Evolutionary conservation across 2,329 filamentous ascomycete genomes (phyloP).

Genomic region (Aspergillus unguis): DNA sequence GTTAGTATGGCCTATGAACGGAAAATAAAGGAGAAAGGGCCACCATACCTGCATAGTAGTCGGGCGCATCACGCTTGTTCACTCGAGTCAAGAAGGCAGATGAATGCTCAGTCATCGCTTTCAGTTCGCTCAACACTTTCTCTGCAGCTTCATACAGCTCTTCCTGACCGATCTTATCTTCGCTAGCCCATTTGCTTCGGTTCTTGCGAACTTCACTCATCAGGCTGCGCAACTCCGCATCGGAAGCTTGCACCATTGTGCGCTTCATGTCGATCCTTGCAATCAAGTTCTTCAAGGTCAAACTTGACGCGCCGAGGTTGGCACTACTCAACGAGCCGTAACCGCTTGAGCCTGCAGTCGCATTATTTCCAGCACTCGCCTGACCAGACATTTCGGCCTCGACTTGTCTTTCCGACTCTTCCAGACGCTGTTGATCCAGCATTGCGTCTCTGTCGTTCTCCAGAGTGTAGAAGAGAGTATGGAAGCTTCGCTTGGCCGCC

Average conservation of each 20-base stretch:
- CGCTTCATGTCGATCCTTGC: constrained; percentile 92
- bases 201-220: constrained; percentile 99
- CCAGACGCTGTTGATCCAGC: constrained; percentile 94
- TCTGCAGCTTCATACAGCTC: constrained; percentile 95
- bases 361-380: constrained; percentile 53
- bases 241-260: constrained; percentile 82
- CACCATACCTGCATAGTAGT: constrained; percentile 82
- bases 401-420: constrained; percentile 93
- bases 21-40: not conserved
- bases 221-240: constrained; percentile 83
- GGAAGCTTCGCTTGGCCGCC: constrained; percentile 82
- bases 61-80: constrained; percentile 93
- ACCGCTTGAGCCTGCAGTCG: constrained; percentile 57
- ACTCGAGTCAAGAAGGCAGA: constrained; percentile 92
- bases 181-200: constrained; percentile 96
- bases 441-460: constrained; percentile 95
- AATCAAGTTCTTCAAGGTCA: constrained; percentile 96
- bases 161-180: constrained; percentile 95
- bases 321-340: constrained; percentile 89
- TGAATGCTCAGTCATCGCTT: constrained; percentile 95
- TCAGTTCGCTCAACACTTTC: constrained; percentile 94
- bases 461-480: constrained; percentile 90
- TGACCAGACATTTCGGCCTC: constrained; percentile 86
- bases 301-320: constrained; percentile 90
- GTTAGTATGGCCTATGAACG: constrained; percentile 19